These are phyloP conservation scores for Picochlorum costavermella DNA, from an alignment of 139 green algal species.

Conservation along the genomic window DNA sequence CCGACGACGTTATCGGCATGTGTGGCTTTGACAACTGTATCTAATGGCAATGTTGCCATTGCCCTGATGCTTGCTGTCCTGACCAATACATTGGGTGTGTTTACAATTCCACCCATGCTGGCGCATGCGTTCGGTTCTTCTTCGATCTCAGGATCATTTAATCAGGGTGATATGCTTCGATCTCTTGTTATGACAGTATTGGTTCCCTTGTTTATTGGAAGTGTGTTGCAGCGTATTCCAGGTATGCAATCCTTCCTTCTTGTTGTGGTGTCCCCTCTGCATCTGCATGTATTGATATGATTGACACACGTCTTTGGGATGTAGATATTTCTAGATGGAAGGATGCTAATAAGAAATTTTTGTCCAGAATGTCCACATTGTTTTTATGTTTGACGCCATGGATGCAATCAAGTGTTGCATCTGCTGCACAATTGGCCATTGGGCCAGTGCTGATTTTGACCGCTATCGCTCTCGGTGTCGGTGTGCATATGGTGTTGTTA, in stretches of 20 bases:
- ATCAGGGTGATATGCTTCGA: conserved; percentile 37
- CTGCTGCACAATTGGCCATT: conserved; percentile 15
- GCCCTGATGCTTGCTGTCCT: conserved; percentile 65
- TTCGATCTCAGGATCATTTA: conserved; percentile 10
- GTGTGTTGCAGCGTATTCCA: conserved; percentile 14
- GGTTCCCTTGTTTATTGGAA: conserved; percentile 43
- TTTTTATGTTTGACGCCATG: conserved; percentile 62
- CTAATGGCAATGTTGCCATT: conserved; percentile 58
- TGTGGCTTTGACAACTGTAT: conserved; percentile 40
- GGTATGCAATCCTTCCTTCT: not conserved
- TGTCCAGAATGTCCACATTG: conserved; percentile 33
- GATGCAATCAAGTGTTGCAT: conserved; percentile 61
- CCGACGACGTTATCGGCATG: conserved; percentile 54
- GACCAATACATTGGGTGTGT: conserved; percentile 60
- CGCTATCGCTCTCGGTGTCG: conserved; percentile 23
- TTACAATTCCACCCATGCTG: conserved; percentile 61
- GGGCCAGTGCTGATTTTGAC: conserved; percentile 7
- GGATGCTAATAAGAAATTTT: conserved; percentile 29
- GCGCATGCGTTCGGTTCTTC: conserved; percentile 33
- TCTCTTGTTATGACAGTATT: conserved; percentile 62
- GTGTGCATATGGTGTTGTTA: conserved; percentile 40
- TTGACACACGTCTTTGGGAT: not conserved
- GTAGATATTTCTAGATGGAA: conserved; percentile 26
- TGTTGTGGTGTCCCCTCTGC: too few species aligned
- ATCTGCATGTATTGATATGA: not conserved